A percentile compares a stretch with the other conserved stretches of the same genome.
Evolutionary conservation across 345 rosid species (phyloP).

Genomic region (Euphorbia peplus): DNA sequence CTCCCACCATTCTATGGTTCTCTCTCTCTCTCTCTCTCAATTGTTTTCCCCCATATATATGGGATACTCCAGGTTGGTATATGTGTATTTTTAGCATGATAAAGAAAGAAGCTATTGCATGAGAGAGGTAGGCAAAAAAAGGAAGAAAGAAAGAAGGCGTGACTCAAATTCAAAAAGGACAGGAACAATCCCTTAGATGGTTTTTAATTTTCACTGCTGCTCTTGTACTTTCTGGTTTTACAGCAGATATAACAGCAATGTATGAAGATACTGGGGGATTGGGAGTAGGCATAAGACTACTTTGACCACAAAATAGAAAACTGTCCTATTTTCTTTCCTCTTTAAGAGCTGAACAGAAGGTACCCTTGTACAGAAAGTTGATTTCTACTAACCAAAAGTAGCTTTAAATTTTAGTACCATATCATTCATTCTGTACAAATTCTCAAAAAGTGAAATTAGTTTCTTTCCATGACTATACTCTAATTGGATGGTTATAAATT

Average conservation of each 20-base stretch:
- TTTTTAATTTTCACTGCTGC: neutral
- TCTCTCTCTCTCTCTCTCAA: neutral
- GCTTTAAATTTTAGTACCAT: too few relatives aligned
- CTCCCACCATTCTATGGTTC: constrained; percentile 20
- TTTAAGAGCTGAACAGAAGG: too few relatives aligned
- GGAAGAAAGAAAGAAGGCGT: neutral
- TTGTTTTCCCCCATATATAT: neutral
- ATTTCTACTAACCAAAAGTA: too few relatives aligned
- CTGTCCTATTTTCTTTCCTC: too few relatives aligned
- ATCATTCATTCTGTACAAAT: too few relatives aligned
- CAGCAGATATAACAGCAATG: neutral
- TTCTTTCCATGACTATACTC: too few relatives aligned
- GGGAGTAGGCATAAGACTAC: too few relatives aligned
- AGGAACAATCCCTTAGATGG: neutral
- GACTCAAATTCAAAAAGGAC: neutral
- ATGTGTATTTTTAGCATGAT: constrained; percentile 14
- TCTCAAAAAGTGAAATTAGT: too few relatives aligned
- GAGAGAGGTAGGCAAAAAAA: neutral
- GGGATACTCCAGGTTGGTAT: constrained; percentile 4
- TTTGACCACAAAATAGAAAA: too few relatives aligned
- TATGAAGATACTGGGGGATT: too few relatives aligned
- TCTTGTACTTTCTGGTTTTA: neutral
- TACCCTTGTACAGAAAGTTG: too few relatives aligned
- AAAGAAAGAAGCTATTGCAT: neutral
- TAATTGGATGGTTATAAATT: too few relatives aligned